Conservation (phyloP, 441 rosid species). For the Erodium moschatum region DNA sequence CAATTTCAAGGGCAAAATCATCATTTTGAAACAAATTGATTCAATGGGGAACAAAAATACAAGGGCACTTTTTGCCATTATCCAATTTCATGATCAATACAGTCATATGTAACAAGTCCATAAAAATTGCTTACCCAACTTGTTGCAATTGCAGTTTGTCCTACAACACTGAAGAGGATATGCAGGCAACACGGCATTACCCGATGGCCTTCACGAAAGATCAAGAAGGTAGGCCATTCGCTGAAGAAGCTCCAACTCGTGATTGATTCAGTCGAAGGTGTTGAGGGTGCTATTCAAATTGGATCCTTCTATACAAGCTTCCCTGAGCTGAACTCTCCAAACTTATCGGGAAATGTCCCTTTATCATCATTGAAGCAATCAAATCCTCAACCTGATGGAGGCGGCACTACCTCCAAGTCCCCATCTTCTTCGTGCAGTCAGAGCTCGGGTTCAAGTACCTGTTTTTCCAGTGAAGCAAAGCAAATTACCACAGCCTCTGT, state of each 20-base stretch:
- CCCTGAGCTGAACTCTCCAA: slow-evolving; percentile 59
- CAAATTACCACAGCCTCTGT: slow-evolving; percentile 23
- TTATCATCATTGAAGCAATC: slow-evolving; percentile 28
- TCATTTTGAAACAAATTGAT: too few relatives aligned
- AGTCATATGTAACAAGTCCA: neutral
- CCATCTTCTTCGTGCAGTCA: slow-evolving; percentile 58
- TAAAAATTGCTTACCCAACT: slow-evolving; percentile 11
- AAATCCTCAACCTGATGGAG: slow-evolving; percentile 31
- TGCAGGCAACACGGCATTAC: slow-evolving; percentile 87
- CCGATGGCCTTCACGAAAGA: slow-evolving; percentile 85
- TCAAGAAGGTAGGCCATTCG: slow-evolving; percentile 84
- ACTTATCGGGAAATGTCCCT: slow-evolving; percentile 29
- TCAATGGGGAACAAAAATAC: too few relatives aligned
- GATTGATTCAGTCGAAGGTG: slow-evolving; percentile 69
- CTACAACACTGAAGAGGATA: slow-evolving; percentile 81
- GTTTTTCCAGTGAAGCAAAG: slow-evolving; percentile 45
- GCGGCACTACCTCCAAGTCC: slow-evolving; percentile 37
- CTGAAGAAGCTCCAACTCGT: slow-evolving; percentile 71
- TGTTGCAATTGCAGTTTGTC: slow-evolving; percentile 58
- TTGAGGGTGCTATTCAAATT: slow-evolving; percentile 55
- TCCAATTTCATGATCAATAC: too few relatives aligned
- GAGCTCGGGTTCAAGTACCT: slow-evolving; percentile 56
- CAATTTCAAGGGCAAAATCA: too few relatives aligned
- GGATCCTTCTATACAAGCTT: slow-evolving; percentile 69
- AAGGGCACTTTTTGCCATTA: too few relatives aligned